Base-by-base conservation (phyloP, 2,329 filamentous ascomycete genomes). In the Arthrobotrys sinensis region DNA sequence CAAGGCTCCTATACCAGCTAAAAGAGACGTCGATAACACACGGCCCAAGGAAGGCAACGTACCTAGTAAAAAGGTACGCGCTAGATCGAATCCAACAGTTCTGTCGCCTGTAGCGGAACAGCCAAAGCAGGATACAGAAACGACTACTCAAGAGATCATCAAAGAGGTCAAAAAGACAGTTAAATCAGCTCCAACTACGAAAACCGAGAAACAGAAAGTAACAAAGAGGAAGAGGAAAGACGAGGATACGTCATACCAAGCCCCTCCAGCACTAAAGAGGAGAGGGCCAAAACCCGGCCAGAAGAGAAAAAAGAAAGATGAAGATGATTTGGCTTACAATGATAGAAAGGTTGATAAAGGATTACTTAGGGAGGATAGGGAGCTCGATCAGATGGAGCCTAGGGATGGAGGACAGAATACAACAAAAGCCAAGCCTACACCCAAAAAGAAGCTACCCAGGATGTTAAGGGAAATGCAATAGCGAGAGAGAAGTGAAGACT, bases 241-340 rank as follows among this genome's bases (percentile, higher is more conserved):
- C 3, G 46, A 38, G 0, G 57, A 45, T 1, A 8, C 10, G 11
- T 4, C 40, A 8, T 11, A 10, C n/a, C 38, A 48, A 16, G 21
- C 16, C 0, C 46, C 68, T 1, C 46, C 68, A 24, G 34, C 12
- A 7, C 40, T 24, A 55, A 65, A 36, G 46, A 71, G 48, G 28
- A 64, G 57, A 16, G 68, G 57, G 0, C 60, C 38, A 1, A 45
- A 45, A 12, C 12, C 38, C 1, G 38, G 57, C 0, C 16, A n/a
- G 1, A 62, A 21, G 36, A 63, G 32, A 19, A 69, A 60, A 38
- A 72, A 72, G 32, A 7, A 38, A 6, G 24, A 45, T 28, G 5
- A 11, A 6, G 36, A 64, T 5, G 38, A 48, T 55, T 28, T n/a
- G 11, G 7, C 55, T 19, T 28, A 46, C 45, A 21, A 28, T 3